phyloP scores from a whole-genome alignment of 345 rosid genomes.

The Rubroshorea leprosula region DNA sequence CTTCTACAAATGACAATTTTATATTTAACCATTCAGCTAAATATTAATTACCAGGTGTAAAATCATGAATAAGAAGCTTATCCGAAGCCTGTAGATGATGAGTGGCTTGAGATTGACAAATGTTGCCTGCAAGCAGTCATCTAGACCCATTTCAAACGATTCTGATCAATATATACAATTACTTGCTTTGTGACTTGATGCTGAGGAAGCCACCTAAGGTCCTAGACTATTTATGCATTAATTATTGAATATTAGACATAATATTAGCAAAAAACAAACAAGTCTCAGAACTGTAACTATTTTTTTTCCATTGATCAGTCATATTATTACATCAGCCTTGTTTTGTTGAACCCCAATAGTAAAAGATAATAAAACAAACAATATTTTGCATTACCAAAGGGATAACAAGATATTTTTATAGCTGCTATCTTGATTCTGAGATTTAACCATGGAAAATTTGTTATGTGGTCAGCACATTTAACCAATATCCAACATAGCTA shows the following conservation, averaged over 20 bases:
- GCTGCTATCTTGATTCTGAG: background rate
- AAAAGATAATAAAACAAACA: background rate
- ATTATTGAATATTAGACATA: background rate
- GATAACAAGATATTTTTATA: too few relatives aligned
- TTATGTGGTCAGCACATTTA: background rate
- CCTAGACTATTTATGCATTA: background rate
- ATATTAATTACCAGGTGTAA: constrained; percentile 10
- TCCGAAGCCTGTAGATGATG: constrained; percentile 3
- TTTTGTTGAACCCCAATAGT: background rate
- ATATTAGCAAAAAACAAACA: background rate
- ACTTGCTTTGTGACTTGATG: constrained; percentile 1
- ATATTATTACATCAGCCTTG: background rate
- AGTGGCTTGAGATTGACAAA: constrained; percentile 11
- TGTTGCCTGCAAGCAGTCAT: constrained; percentile 12
- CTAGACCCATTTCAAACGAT: constrained; percentile 3
- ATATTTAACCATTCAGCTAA: background rate
- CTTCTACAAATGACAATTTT: background rate
- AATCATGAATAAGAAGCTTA: constrained; percentile 4
- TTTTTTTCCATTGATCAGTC: too few relatives aligned
- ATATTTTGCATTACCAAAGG: background rate
- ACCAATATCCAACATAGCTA: background rate
- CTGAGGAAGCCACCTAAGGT: background rate
- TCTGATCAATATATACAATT: background rate
- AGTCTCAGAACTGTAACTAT: too few relatives aligned
- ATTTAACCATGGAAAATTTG: constrained; percentile 1